phyloP scores from a whole-genome alignment of 2,329 filamentous ascomycete species.

The Scytalidium lignicola region DNA sequence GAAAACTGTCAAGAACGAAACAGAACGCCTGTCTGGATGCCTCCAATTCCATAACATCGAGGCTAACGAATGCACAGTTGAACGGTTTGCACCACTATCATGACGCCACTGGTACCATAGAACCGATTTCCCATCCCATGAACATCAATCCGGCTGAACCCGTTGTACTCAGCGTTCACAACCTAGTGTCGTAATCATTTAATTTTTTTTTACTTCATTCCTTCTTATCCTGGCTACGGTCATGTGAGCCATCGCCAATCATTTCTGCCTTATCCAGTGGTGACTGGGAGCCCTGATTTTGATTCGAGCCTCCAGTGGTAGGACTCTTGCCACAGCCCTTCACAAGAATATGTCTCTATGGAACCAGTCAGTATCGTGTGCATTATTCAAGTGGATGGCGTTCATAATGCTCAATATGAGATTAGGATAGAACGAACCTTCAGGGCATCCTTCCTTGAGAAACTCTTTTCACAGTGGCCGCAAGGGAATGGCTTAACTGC shows the following conservation, averaged over 20 bases:
- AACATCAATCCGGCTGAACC: neutral
- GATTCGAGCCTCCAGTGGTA: slow-evolving; percentile 11
- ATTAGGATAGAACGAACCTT: slow-evolving; percentile 61
- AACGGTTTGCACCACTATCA: neutral
- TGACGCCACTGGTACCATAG: neutral
- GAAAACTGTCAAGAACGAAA: neutral
- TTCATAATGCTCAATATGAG: neutral
- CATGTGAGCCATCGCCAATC: slow-evolving; percentile 18
- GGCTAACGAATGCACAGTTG: neutral
- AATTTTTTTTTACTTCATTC: neutral
- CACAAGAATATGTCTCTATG: slow-evolving; percentile 60
- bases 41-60: neutral
- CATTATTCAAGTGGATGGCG: too few relatives aligned
- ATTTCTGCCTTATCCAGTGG: slow-evolving; percentile 24
- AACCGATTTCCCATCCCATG: neutral
- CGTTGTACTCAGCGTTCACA: neutral
- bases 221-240: neutral
- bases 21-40: neutral
- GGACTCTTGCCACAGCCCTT: slow-evolving; percentile 57
- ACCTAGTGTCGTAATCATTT: neutral
- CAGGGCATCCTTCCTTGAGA: slow-evolving; percentile 91
- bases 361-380: slow-evolving; percentile 21
- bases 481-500: slow-evolving; percentile 96
- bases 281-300: slow-evolving; percentile 20
- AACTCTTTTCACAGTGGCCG: slow-evolving; percentile 87